Evolutionary conservation across 495 filamentous ascomycete genomes (phyloP).

Genomic region (Bacidia rubella): DNA sequence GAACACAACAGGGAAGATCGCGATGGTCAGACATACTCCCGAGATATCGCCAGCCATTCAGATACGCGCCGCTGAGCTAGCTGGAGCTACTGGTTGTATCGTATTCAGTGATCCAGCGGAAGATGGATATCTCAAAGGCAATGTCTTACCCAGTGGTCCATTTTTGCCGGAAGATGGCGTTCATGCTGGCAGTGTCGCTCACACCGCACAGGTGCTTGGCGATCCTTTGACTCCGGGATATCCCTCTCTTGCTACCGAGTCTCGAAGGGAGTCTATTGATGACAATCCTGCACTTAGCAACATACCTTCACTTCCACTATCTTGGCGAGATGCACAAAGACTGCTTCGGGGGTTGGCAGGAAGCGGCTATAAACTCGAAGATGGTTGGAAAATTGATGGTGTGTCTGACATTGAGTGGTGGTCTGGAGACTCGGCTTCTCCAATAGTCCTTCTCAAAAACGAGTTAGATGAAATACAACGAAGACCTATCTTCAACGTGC

Average conservation of each 20-base stretch:
- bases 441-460: constrained; percentile 73
- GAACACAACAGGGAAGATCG: constrained; percentile 65
- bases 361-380: constrained; percentile 53
- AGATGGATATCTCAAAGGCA: constrained; percentile 58
- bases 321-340: constrained; percentile 76
- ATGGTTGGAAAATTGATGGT: constrained; percentile 65
- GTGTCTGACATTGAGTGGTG: constrained; percentile 63
- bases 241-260: constrained; percentile 56
- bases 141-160: constrained; percentile 57
- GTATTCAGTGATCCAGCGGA: constrained; percentile 84
- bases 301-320: constrained; percentile 78
- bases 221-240: constrained; percentile 84
- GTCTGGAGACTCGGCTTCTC: constrained; percentile 66
- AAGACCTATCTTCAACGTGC: constrained; percentile 81
- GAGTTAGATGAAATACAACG: constrained; percentile 70
- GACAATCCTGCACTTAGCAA: constrained; percentile 58
- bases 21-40: constrained; percentile 68
- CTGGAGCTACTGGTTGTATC: constrained; percentile 73
- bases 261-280: constrained; percentile 47
- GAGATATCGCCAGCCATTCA: constrained; percentile 58
- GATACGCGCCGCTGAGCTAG: constrained; percentile 76
- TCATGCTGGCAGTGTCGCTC: constrained; percentile 67
- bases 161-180: constrained; percentile 70
- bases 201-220: constrained; percentile 69
- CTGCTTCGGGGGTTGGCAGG: constrained; percentile 68